Percentiles rank a stretch among this genome's conserved stretches.
Evolutionary conservation across 1,139 yeast genomes (phyloP).

Genomic region (Candida dubliniensis): DNA sequence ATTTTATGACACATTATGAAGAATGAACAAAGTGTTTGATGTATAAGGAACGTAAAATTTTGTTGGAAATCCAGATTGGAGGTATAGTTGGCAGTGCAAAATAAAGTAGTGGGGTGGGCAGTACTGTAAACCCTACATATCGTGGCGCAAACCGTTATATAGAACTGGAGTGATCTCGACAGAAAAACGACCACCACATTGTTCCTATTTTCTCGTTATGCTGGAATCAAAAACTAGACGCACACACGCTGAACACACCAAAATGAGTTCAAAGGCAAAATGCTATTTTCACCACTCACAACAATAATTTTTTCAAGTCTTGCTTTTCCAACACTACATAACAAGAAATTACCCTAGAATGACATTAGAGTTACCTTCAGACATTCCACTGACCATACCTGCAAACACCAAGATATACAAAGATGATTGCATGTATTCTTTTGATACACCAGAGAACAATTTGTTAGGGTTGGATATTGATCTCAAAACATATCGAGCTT

Average conservation of each 20-base stretch:
- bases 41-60: neutral
- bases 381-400: slow-evolving; percentile 21
- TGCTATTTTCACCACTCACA: too few relatives aligned
- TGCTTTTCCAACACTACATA: neutral
- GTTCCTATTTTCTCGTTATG: too few relatives aligned
- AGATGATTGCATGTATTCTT: slow-evolving; percentile 82
- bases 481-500: slow-evolving; percentile 62
- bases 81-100: neutral
- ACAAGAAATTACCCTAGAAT: neutral
- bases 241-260: neutral
- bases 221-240: too few relatives aligned
- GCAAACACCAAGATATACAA: slow-evolving; percentile 52
- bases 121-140: too few relatives aligned
- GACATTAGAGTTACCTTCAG: slow-evolving; percentile 22
- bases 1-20: slow-evolving; percentile 11
- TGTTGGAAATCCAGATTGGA: neutral
- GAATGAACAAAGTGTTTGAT: too few relatives aligned
- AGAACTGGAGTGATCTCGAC: too few relatives aligned
- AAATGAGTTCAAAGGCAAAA: neutral
- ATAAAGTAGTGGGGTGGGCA: too few relatives aligned
- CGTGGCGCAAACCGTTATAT: too few relatives aligned
- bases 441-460: slow-evolving; percentile 67
- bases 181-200: too few relatives aligned
- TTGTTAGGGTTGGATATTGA: slow-evolving; percentile 71
- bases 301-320: neutral